phyloP scores from a whole-genome alignment of 2,329 filamentous ascomycete genomes.

The Sarocladiaceae sp. region DNA sequence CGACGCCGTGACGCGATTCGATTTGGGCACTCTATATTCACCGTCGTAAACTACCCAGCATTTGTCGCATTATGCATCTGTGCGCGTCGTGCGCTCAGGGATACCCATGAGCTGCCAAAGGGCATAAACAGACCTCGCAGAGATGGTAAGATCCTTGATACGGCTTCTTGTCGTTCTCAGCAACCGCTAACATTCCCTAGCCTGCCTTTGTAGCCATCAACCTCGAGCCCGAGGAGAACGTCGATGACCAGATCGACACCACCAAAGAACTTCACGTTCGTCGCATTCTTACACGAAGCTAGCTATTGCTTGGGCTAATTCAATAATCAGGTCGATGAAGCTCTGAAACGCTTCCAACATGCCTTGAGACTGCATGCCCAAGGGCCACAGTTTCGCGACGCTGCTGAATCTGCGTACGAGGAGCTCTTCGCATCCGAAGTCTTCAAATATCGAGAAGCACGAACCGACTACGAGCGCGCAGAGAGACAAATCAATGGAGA shows the following conservation, averaged over 20 bases:
- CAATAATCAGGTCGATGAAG: conserved; percentile 72
- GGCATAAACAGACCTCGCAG: background rate
- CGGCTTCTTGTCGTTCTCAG: background rate
- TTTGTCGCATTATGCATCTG: background rate
- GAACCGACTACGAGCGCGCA: conserved; percentile 76
- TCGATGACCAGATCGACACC: conserved; percentile 89
- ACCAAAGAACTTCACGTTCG: conserved; percentile 83
- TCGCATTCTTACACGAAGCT: conserved; percentile 1
- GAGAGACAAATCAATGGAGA: conserved; percentile 48
- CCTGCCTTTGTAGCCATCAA: conserved; percentile 83
- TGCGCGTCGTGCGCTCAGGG: background rate
- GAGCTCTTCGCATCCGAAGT: conserved; percentile 88
- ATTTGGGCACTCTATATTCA: background rate
- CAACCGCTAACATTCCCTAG: conserved; percentile 18
- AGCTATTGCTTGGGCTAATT: background rate
- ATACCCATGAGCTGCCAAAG: background rate
- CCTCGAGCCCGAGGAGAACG: conserved; percentile 85
- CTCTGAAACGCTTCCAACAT: conserved; percentile 87
- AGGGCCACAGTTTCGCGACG: conserved; percentile 68
- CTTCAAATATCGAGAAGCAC: conserved; percentile 84
- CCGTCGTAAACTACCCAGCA: background rate
- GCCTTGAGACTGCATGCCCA: conserved; percentile 90
- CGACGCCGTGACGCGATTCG: conserved; percentile 1
- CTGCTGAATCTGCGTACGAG: conserved; percentile 77
- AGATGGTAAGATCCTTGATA: background rate